Evolutionary conservation across 306 rosid genomes (phyloP).

Genomic region (Elaeagnus macrophylla): DNA sequence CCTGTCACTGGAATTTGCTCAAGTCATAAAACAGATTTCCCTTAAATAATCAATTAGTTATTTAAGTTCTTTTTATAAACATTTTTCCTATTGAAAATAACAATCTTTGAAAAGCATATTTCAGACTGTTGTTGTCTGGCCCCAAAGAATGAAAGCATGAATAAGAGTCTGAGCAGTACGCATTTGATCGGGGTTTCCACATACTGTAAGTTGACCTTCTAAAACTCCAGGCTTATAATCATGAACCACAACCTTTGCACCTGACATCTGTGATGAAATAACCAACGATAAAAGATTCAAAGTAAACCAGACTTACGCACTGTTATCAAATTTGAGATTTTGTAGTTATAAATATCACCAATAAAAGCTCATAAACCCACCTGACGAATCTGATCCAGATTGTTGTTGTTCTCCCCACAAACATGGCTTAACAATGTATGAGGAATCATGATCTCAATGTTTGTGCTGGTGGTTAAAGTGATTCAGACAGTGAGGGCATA

Average conservation of each 20-base stretch:
- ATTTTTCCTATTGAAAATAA: too few species aligned
- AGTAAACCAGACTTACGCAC: not conserved
- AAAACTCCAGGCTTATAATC: constrained; percentile 51
- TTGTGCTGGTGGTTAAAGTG: constrained; percentile 19
- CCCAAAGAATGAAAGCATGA: constrained; percentile 78
- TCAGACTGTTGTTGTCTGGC: constrained; percentile 29
- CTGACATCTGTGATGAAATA: constrained; percentile 43
- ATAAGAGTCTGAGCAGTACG: constrained; percentile 65
- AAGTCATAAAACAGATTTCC: too few species aligned
- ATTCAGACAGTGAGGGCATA: constrained; percentile 1
- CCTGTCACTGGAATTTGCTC: too few species aligned
- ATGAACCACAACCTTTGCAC: constrained; percentile 54
- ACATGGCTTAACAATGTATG: constrained; percentile 41
- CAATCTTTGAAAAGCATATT: too few species aligned
- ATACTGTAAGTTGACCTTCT: constrained; percentile 44
- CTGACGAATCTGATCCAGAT: constrained; percentile 62
- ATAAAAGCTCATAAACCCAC: constrained; percentile 25
- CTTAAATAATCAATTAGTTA: too few species aligned
- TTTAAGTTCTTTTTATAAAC: too few species aligned
- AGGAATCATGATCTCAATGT: constrained; percentile 61
- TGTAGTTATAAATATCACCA: not conserved
- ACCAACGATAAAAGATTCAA: too few species aligned
- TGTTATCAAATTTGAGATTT: not conserved
- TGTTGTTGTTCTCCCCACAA: constrained; percentile 58
- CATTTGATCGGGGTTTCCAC: constrained; percentile 55